Evolutionary conservation across 768 basidiomycete genomes (phyloP).

Genomic region (Lactarius tabidus): DNA sequence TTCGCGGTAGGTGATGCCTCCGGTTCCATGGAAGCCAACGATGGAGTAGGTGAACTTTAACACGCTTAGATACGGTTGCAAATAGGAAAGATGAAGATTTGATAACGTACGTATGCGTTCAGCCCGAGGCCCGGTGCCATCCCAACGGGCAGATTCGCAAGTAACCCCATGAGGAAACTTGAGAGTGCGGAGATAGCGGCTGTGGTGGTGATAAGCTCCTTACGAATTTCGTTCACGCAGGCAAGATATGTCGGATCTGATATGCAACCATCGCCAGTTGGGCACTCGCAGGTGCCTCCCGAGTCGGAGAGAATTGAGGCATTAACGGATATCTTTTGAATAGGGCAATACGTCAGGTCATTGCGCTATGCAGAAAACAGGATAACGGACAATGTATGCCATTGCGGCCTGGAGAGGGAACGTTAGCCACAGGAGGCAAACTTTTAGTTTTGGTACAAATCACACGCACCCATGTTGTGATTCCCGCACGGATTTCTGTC

Average conservation of each 20-base stretch:
- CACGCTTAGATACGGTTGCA: background rate
- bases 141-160: slow-evolving; percentile 87
- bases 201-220: slow-evolving; percentile 80
- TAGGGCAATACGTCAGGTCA: background rate
- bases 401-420: slow-evolving; percentile 54
- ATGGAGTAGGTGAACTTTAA: slow-evolving; percentile 80
- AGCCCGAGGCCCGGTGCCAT: slow-evolving; percentile 84
- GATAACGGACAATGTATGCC: slow-evolving; percentile 64
- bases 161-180: slow-evolving; percentile 75
- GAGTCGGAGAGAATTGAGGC: slow-evolving; percentile 71
- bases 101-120: slow-evolving; percentile 66
- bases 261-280: slow-evolving; percentile 50
- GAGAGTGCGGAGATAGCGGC: slow-evolving; percentile 72
- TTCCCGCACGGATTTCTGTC: slow-evolving; percentile 75
- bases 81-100: background rate
- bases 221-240: slow-evolving; percentile 58
- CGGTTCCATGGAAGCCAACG: slow-evolving; percentile 78
- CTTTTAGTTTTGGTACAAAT: background rate
- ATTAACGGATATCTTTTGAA: slow-evolving; percentile 73
- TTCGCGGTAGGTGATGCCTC: slow-evolving; percentile 68
- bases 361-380: slow-evolving; percentile 3
- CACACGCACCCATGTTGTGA: slow-evolving; percentile 72
- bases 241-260: slow-evolving; percentile 49
- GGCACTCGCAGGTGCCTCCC: slow-evolving; percentile 80
- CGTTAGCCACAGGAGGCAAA: slow-evolving; percentile 3